Evolutionary conservation across 2,329 filamentous ascomycete species (phyloP).

Genomic region (Cyphellophora europaea): DNA sequence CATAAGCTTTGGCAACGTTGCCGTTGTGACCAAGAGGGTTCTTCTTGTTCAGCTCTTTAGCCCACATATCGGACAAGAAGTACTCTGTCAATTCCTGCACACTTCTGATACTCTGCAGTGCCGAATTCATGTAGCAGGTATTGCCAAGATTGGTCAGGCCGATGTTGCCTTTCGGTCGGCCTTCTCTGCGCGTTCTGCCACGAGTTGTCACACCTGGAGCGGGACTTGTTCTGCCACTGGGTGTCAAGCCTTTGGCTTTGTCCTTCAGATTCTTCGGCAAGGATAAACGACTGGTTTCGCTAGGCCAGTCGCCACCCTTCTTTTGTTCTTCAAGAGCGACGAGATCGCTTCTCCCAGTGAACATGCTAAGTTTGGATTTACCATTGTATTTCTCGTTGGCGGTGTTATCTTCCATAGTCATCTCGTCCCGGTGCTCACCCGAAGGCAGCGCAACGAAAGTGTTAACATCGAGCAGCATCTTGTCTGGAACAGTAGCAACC

Average conservation of each 20-base stretch:
- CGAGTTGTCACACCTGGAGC: conserved; percentile 50
- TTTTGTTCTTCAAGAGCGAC: conserved; percentile 78
- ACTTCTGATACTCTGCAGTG: conserved; percentile 85
- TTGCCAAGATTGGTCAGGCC: conserved; percentile 89
- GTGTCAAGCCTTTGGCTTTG: conserved; percentile 16
- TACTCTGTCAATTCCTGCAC: conserved; percentile 91
- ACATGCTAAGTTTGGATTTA: conserved; percentile 52
- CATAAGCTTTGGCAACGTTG: conserved; percentile 77
- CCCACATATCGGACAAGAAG: conserved; percentile 67
- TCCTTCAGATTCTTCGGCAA: conserved; percentile 27
- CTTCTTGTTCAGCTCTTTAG: conserved; percentile 69
- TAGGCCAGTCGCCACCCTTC: conserved; percentile 6
- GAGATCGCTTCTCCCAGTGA: conserved; percentile 62
- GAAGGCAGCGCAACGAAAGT: conserved; percentile 54
- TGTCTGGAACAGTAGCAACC: conserved; percentile 32
- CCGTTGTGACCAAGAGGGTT: conserved; percentile 84
- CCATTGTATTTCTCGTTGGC: conserved; percentile 71
- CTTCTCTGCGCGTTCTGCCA: conserved; percentile 60
- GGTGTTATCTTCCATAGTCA: conserved; percentile 60
- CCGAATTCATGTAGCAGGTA: conserved; percentile 99
- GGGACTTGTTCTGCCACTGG: conserved; percentile 12
- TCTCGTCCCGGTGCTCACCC: conserved; percentile 53
- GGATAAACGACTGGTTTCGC: conserved; percentile 15
- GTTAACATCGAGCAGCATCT: conserved; percentile 52
- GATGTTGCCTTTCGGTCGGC: conserved; percentile 64